Evolutionary conservation across 1,139 yeast genomes (phyloP), one percentile per base, ranked within the genome.

Genomic region (Yamadazyma sp.): DNA sequence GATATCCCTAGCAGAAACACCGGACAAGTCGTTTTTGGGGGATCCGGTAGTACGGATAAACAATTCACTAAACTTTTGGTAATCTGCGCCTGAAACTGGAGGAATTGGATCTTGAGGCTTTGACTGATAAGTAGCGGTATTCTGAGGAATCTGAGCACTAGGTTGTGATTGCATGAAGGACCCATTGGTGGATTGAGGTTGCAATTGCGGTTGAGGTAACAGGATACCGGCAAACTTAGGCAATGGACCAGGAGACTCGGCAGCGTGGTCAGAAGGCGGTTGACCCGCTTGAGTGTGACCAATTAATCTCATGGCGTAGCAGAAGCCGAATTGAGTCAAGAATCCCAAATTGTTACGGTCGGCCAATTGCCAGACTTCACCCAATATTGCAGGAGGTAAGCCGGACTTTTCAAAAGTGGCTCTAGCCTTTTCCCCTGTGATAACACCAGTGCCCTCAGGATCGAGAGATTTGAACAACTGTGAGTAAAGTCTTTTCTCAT

Each of bases 351-450:
- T 89, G 45, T 81, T 82, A 14, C 78, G 75, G 63, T 92, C 99
- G 12, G 96, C 90, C 33, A 86, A 59, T 59, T 87, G 94, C 98
- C 98, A 94, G 44, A 94, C 83, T 59, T 89, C 95, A 4, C 97
- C 96, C 37, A 92, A 69, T 27, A 78, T 67, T 14, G 80, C 72
- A 2, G 95, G 84, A 6, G 95, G 82, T 39, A 92, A 73, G 1
- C 95, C 95, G 2, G 95, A 83, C 44, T 86, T 85, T 53, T 90
- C 95, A 50, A 94, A 82, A 4, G 95, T 73, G 8, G 86, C 72
- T 48, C 95, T 77, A n/a, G 96, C 90, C 38, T 83, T 80, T 31
- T 86, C 95, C 23, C 98, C 98, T 7, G 97, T 86, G 42, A 92
- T 85, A 32, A 85, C 73, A 3, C 96, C 96, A 33, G 85, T 67